Conservation (phyloP, 768 basidiomycete species). For the Termitomyces sp. region DNA sequence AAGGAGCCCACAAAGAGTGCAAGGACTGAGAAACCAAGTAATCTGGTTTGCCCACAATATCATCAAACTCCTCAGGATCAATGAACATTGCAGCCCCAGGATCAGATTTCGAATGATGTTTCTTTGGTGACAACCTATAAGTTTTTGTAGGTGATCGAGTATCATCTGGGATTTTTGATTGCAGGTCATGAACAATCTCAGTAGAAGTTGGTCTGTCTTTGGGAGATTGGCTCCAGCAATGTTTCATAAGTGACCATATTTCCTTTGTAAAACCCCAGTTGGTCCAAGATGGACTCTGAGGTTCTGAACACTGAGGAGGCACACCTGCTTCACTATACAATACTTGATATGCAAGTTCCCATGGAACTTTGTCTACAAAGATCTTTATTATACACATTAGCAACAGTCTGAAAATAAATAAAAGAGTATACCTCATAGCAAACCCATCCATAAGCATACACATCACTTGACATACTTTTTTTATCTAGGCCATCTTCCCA, state of each 20-base stretch:
- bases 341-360: too few species aligned
- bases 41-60: background rate
- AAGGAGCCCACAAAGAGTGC: too few species aligned
- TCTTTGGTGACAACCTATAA: background rate
- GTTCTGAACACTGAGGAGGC: background rate
- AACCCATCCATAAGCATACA: conserved; percentile 1
- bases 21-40: too few species aligned
- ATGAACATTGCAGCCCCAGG: too few species aligned
- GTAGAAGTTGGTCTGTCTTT: background rate
- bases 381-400: background rate
- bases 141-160: too few species aligned
- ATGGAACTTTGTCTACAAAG: background rate
- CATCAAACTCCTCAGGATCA: background rate
- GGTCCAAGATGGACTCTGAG: background rate
- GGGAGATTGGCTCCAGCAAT: background rate
- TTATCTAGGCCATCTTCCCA: too few species aligned
- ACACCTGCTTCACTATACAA: too few species aligned
- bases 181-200: background rate
- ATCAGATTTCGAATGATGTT: background rate
- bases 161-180: background rate
- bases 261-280: background rate
- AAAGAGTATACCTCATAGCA: background rate
- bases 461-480: background rate
- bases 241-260: background rate
- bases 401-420: background rate